Conservation (phyloP, 768 basidiomycete species). For the Tylopilus sp. region DNA sequence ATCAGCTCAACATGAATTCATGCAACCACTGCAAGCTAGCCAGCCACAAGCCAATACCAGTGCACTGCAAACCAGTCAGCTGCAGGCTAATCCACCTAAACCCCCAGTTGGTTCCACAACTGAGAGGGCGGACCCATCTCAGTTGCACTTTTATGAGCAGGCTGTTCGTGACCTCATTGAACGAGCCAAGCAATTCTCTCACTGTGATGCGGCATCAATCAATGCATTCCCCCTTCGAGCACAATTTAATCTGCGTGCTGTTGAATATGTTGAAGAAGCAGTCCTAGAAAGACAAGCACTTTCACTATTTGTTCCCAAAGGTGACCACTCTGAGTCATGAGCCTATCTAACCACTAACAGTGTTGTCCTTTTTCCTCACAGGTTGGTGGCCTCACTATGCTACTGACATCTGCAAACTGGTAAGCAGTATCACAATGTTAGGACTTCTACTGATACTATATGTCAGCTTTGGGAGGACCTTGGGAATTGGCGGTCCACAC, state of each 20-base stretch:
- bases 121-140: no score
- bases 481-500: no score
- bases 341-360: no score
- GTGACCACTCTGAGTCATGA: not conserved
- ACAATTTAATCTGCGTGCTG: not conserved
- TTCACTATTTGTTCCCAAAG: no score
- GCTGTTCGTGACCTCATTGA: no score
- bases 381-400: not conserved
- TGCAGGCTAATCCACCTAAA: not conserved
- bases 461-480: not conserved
- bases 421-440: not conserved
- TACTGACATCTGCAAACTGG: not conserved
- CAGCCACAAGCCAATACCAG: not conserved
- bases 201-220: not conserved
- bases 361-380: no score
- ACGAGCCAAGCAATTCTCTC: not conserved
- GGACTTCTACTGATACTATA: not conserved
- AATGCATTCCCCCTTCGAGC: not conserved
- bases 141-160: no score
- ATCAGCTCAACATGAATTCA: no score
- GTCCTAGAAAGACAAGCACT: not conserved
- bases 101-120: no score
- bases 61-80: not conserved
- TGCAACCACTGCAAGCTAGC: no score
- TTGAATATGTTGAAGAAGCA: not conserved